phyloP scores from a whole-genome alignment of 768 basidiomycete genomes.

The Boletus edulis region DNA sequence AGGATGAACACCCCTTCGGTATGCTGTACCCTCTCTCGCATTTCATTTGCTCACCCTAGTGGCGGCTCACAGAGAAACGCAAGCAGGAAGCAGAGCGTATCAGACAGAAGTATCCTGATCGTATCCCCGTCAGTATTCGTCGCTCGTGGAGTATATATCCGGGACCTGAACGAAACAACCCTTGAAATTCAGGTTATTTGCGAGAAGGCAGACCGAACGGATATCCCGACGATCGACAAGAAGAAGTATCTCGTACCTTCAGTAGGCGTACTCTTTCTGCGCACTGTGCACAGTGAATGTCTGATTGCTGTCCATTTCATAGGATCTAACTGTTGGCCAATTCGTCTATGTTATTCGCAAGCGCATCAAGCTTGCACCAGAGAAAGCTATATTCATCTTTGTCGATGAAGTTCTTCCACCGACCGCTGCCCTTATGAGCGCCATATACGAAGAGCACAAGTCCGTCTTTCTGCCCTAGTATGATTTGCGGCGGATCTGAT shows the following conservation, averaged over 20 bases:
- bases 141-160: background rate
- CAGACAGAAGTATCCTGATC: conserved; percentile 97
- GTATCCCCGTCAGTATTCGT: conserved; percentile 77
- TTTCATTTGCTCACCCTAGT: conserved; percentile 32
- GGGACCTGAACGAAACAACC: conserved; percentile 9
- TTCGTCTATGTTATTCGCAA: conserved; percentile 99
- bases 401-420: conserved; percentile 98
- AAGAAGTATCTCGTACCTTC: conserved; percentile 99
- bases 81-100: conserved; percentile 99
- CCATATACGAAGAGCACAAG: conserved; percentile 99
- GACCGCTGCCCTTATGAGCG: conserved; percentile 96
- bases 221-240: conserved; percentile 99
- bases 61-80: conserved; percentile 78
- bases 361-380: conserved; percentile 98
- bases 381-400: conserved; percentile 99
- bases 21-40: conserved; percentile 24
- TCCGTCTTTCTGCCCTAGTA: conserved; percentile 40
- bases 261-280: conserved; percentile 44
- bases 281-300: conserved; percentile 17
- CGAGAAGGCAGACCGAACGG: conserved; percentile 97
- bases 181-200: conserved; percentile 80
- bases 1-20: conserved; percentile 99
- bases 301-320: conserved; percentile 22
- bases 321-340: conserved; percentile 97
- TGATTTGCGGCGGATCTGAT: conserved; percentile 26